Evolutionary conservation across 305 asterid species (phyloP), one percentile per base, ranked within the genome.

Genomic region (Petunia hybrid): DNA sequence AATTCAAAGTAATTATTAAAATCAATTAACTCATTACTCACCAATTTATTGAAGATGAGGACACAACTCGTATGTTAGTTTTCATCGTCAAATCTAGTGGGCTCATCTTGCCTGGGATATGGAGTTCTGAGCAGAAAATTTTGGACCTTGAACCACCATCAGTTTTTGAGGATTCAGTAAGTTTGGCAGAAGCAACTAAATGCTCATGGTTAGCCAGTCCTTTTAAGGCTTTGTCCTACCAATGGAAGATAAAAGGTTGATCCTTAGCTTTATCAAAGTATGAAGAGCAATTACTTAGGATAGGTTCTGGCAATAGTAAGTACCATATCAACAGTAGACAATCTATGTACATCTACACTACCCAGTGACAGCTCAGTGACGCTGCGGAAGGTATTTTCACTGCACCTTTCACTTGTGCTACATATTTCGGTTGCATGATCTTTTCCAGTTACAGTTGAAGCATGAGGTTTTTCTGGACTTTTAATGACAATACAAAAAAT

Each of bases 51-150:
- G 98, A 89, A 56, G 96, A 88, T 61, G 97, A 88, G 70, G 92
- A 89, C 80, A 89, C 66, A 66, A 96, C 76, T 40, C 95, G 92
- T 92, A 94, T 86, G 53, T 63, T 85, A 84, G 94, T 91, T 89
- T 96, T 96, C 75, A 96, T 87, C 22, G 98, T 88, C 89, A 96
- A 85, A 89, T 96, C 99, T 77, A 96, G 76, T 0, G 99, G 98
- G 85, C 84, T 83, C 81, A 88, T 90, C 86, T 82, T 87, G 74
- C 94, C 94, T 82, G 92, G 88, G 77, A 89, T 80, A 73, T 78
- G 83, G 71, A 92, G 84, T 87, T 93, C 97, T 38, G 96, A 80
- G 80, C 87, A 87, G 80, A 83, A 81, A 68, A 71, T 77, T 80
- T 85, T 87, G 41, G 82, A 82, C 76, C 75, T 84, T 80, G 76